These are phyloP conservation scores for Cichorium intybus DNA, from an alignment of 140 eudicot species.

Conservation along the genomic window DNA sequence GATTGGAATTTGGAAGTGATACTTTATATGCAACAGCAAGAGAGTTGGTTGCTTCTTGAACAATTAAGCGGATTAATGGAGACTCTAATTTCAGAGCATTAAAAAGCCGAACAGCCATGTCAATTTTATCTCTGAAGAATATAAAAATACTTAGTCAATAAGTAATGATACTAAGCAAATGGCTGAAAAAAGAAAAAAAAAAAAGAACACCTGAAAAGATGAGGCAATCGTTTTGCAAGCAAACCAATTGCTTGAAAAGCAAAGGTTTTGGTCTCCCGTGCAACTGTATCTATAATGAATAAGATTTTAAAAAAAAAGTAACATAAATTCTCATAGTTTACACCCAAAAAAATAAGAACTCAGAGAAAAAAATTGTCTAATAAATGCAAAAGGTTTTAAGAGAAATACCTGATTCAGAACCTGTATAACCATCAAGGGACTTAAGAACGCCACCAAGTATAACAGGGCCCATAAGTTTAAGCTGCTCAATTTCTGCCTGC, in stretches of 20 bases:
- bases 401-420: slow-evolving; percentile 70
- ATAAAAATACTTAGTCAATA: slow-evolving; percentile 6
- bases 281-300: slow-evolving; percentile 56
- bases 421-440: slow-evolving; percentile 68
- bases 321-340: neutral
- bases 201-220: slow-evolving; percentile 74
- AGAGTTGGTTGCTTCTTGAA: slow-evolving; percentile 93
- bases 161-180: slow-evolving; percentile 5
- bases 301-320: slow-evolving; percentile 9
- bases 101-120: slow-evolving; percentile 93
- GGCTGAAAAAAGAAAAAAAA: neutral
- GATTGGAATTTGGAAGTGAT: neutral
- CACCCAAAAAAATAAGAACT: neutral
- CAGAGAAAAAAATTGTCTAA: neutral
- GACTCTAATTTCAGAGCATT: slow-evolving; percentile 79
- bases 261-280: slow-evolving; percentile 77
- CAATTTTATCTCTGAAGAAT: slow-evolving; percentile 69
- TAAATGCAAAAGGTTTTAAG: slow-evolving; percentile 13
- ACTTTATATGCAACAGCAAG: slow-evolving; percentile 91
- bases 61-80: slow-evolving; percentile 61
- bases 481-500: slow-evolving; percentile 84
- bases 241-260: slow-evolving; percentile 93
- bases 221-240: slow-evolving; percentile 92
- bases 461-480: slow-evolving; percentile 96
- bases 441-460: slow-evolving; percentile 77